Percentiles rank a stretch among this genome's conserved stretches.
phyloP scores from a whole-genome alignment of 768 basidiomycete genomes.

The Boletus sp. region DNA sequence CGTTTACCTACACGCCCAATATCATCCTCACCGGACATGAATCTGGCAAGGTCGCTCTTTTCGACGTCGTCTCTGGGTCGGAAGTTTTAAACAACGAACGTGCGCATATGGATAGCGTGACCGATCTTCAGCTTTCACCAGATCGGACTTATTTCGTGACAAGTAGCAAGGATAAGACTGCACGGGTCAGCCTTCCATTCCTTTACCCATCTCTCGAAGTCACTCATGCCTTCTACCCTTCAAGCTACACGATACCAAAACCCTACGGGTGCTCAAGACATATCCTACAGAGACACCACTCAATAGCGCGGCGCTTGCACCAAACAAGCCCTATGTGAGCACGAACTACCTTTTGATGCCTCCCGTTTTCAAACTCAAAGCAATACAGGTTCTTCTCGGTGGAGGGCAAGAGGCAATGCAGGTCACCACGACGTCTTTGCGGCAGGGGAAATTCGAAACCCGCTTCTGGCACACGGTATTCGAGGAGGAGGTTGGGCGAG shows the following conservation, averaged over 20 bases:
- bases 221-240: constrained; percentile 24
- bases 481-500: constrained; percentile 95
- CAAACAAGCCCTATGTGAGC: constrained; percentile 78
- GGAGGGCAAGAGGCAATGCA: constrained; percentile 98
- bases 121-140: constrained; percentile 87
- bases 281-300: constrained; percentile 91
- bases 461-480: constrained; percentile 97
- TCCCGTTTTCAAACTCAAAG: background rate
- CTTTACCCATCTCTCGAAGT: background rate
- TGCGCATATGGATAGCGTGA: constrained; percentile 83
- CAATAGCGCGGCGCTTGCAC: constrained; percentile 89
- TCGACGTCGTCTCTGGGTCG: constrained; percentile 84
- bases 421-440: constrained; percentile 90
- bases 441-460: constrained; percentile 97
- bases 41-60: constrained; percentile 91
- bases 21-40: constrained; percentile 94
- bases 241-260: constrained; percentile 84
- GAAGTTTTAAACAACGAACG: constrained; percentile 82
- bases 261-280: constrained; percentile 88
- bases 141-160: constrained; percentile 96
- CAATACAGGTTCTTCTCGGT: constrained; percentile 74
- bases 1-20: constrained; percentile 77
- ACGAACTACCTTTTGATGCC: background rate
- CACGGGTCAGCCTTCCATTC: constrained; percentile 57
- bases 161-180: constrained; percentile 94